phyloP scores from a whole-genome alignment of 163 green algal genomes.

The Scenedesmus sp. region DNA sequence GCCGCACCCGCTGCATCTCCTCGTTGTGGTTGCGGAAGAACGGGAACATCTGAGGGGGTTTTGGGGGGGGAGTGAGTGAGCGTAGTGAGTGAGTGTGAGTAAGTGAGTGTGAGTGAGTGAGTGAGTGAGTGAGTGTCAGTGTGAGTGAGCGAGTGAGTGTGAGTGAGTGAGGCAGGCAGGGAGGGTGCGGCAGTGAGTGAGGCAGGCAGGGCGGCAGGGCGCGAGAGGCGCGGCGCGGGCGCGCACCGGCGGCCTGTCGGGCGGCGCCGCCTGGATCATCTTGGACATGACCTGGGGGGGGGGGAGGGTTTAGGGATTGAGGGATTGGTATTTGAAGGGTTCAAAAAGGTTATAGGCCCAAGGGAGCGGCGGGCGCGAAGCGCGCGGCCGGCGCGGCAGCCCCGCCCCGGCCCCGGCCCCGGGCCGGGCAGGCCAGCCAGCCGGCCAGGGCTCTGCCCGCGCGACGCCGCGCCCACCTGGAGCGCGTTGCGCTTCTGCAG shows the following conservation, averaged over 20 bases:
- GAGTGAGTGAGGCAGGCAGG: neutral
- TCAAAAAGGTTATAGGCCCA: too few relatives aligned
- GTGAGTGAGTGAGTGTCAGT: too few relatives aligned
- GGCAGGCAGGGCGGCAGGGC: neutral
- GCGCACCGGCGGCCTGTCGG: slow-evolving; percentile 21
- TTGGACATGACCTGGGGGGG: slow-evolving; percentile 34
- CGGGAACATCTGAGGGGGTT: slow-evolving; percentile 36
- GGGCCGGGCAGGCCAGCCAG: too few relatives aligned
- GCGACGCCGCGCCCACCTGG: too few relatives aligned
- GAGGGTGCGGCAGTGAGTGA: neutral
- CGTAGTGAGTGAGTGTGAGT: neutral
- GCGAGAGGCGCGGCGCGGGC: neutral
- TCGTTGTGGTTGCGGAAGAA: slow-evolving; percentile 21
- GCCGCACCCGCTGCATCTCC: slow-evolving; percentile 16
- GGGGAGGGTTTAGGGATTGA: too few relatives aligned
- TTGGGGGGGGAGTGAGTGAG: neutral
- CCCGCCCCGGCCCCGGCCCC: too few relatives aligned
- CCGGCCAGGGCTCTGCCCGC: too few relatives aligned
- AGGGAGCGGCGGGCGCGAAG: too few relatives aligned
- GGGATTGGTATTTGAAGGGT: too few relatives aligned
- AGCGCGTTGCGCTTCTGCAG: slow-evolving; percentile 39
- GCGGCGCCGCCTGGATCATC: slow-evolving; percentile 10
- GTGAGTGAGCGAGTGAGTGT: neutral
- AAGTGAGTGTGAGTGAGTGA: neutral
- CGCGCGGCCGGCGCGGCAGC: too few relatives aligned